Conservation (phyloP, 495 filamentous ascomycete species). For the Thermochaetoides thermophila region DNA sequence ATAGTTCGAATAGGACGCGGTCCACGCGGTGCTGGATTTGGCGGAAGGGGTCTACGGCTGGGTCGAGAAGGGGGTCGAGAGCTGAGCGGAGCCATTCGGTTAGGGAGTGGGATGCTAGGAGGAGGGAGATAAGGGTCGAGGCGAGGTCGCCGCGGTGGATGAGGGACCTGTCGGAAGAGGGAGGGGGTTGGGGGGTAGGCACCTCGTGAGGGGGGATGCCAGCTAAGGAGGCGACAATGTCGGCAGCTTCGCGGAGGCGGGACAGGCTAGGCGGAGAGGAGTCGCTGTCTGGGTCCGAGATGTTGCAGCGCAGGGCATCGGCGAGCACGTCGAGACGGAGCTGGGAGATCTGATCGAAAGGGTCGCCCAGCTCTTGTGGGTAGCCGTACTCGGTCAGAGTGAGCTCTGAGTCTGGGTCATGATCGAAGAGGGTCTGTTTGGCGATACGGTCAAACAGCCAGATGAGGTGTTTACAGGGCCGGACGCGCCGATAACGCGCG, state of each 20-base stretch:
- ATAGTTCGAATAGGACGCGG: conserved; percentile 25
- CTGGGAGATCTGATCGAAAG: conserved; percentile 26
- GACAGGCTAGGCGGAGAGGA: conserved; percentile 10
- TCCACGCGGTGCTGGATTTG: conserved; percentile 22
- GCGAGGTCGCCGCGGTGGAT: conserved; percentile 28
- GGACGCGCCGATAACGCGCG: conserved; percentile 9
- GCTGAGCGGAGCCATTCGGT: conserved; percentile 26
- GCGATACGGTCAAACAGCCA: conserved; percentile 33
- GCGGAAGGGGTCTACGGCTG: conserved; percentile 26
- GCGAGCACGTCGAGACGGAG: conserved; percentile 31
- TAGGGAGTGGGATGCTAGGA: conserved; percentile 30
- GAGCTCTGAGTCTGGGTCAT: conserved; percentile 21
- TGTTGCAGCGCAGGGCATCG: conserved; percentile 28
- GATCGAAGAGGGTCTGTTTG: conserved; percentile 22
- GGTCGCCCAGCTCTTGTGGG: conserved; percentile 26
- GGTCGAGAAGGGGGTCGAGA: conserved; percentile 22
- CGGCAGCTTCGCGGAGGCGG: conserved; percentile 26
- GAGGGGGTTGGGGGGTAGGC: too few species aligned
- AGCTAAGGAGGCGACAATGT: conserved; percentile 28
- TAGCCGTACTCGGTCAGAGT: conserved; percentile 23
- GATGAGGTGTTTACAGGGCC: conserved; percentile 32
- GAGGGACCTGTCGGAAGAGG: conserved; percentile 13
- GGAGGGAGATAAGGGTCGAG: conserved; percentile 31
- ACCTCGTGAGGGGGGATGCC: conserved; percentile 19
- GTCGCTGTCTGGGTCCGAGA: conserved; percentile 19